Evolutionary conservation across 2,329 filamentous ascomycete genomes (phyloP).

Genomic region (Trematosphaeria pertusa): DNA sequence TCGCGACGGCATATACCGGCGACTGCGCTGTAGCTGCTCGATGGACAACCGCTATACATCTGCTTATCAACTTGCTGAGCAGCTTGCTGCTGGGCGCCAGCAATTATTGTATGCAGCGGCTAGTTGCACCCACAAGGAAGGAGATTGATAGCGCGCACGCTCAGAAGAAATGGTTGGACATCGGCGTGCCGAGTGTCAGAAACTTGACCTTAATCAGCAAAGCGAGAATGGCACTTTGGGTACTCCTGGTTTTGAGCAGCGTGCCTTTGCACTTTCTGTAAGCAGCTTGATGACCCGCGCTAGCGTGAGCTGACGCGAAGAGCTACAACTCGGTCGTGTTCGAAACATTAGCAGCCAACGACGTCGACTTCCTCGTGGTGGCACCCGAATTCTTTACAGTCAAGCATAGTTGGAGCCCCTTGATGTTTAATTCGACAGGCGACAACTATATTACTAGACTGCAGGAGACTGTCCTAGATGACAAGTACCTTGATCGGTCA

Average conservation of each 20-base stretch:
- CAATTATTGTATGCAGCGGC: slow-evolving; percentile 61
- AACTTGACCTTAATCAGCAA: slow-evolving; percentile 37
- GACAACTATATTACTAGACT: slow-evolving; percentile 8
- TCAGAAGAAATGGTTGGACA: slow-evolving; percentile 46
- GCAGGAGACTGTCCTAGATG: slow-evolving; percentile 6
- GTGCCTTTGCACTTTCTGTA: slow-evolving; percentile 24
- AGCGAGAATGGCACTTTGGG: slow-evolving; percentile 11
- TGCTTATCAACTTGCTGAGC: slow-evolving; percentile 57
- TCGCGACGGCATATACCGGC: slow-evolving; percentile 21
- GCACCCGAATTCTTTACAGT: slow-evolving; percentile 16
- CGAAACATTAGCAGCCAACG: slow-evolving; percentile 22
- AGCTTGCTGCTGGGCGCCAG: slow-evolving; percentile 56
- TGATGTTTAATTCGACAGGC: not conserved
- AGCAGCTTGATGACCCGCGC: not conserved
- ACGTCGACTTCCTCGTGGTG: slow-evolving; percentile 13
- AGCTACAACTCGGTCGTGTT: slow-evolving; percentile 35
- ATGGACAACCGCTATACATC: slow-evolving; percentile 38
- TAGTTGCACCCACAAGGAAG: slow-evolving; percentile 57
- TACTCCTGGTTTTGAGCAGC: slow-evolving; percentile 14
- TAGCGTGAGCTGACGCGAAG: too few relatives aligned
- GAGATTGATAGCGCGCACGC: slow-evolving; percentile 59
- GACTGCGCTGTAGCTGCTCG: slow-evolving; percentile 18
- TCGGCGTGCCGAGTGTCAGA: slow-evolving; percentile 51
- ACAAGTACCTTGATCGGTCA: slow-evolving; percentile 10
- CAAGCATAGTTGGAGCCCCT: slow-evolving; percentile 6